These are phyloP conservation scores for Agaricus sinodeliciosus DNA, from an alignment of 768 basidiomycete species.

Conservation along the genomic window DNA sequence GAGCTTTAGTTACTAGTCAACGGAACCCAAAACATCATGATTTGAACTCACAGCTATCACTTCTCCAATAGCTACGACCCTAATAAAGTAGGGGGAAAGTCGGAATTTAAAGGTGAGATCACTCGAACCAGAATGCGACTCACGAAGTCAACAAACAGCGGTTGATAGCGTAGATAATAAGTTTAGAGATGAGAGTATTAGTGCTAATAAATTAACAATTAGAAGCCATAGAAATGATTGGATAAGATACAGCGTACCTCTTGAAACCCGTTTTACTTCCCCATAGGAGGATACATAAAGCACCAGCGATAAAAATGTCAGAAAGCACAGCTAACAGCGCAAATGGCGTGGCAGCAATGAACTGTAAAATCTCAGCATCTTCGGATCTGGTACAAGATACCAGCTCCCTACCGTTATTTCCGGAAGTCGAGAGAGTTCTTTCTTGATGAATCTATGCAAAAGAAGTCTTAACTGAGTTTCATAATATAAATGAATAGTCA, in stretches of 20 bases:
- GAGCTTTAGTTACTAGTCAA: not conserved
- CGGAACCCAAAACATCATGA: not conserved
- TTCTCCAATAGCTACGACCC: constrained; percentile 30
- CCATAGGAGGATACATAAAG: constrained; percentile 35
- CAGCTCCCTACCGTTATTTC: constrained; percentile 25
- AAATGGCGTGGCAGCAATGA: constrained; percentile 36
- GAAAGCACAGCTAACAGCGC: constrained; percentile 38
- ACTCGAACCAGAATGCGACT: constrained; percentile 12
- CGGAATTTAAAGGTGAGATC: not conserved
- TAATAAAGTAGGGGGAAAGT: constrained; percentile 5
- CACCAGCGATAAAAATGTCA: constrained; percentile 35
- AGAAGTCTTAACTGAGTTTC: not conserved
- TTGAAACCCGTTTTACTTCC: constrained; percentile 31
- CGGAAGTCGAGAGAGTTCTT: constrained; percentile 23
- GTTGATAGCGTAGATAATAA: constrained; percentile 45
- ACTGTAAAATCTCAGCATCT: constrained; percentile 15
- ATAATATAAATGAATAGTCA: not conserved
- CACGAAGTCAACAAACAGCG: constrained; percentile 44
- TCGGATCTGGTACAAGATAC: not conserved
- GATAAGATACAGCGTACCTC: constrained; percentile 18
- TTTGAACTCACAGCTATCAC: constrained; percentile 27
- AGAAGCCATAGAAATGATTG: not conserved
- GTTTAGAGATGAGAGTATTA: constrained; percentile 30
- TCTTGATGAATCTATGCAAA: constrained; percentile 28
- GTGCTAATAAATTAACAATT: constrained; percentile 22